These are phyloP conservation scores for Euptelea pleiosperma DNA, from an alignment of 164 flowering plant genomes.

Conservation along the genomic window DNA sequence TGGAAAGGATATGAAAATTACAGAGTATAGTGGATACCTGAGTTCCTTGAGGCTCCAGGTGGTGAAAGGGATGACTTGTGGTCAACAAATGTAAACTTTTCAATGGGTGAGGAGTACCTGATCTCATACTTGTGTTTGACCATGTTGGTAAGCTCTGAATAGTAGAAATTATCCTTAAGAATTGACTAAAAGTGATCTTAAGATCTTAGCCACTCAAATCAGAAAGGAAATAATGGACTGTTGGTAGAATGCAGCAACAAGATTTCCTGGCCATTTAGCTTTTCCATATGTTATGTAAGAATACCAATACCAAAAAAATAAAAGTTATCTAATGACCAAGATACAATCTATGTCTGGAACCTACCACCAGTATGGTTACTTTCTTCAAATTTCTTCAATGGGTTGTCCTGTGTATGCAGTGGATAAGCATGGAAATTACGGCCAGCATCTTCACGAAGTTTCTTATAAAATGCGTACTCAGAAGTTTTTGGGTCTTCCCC, in stretches of 20 bases:
- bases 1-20: neutral
- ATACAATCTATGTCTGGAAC: neutral
- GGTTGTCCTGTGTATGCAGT: constrained; percentile 18
- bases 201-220: neutral
- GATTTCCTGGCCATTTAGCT: neutral
- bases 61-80: constrained; percentile 19
- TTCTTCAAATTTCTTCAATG: constrained; percentile 23
- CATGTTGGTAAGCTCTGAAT: constrained; percentile 22
- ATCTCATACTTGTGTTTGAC: constrained; percentile 14
- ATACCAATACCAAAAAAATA: neutral
- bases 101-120: constrained; percentile 18
- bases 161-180: neutral
- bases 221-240: neutral
- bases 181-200: neutral
- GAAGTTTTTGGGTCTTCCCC: constrained; percentile 65
- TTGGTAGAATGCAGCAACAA: neutral
- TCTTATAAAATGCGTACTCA: constrained; percentile 66
- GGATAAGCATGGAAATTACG: constrained; percentile 12
- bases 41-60: constrained; percentile 22
- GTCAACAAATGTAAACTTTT: constrained; percentile 26
- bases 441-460: constrained; percentile 37
- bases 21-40: constrained; percentile 23
- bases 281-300: neutral
- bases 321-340: neutral
- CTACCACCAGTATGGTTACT: constrained; percentile 26